Percentiles rank a stretch among this genome's conserved stretches.
Evolutionary conservation across 208 protist genomes (phyloP).

Genomic region (Wallacemonas sp.): DNA sequence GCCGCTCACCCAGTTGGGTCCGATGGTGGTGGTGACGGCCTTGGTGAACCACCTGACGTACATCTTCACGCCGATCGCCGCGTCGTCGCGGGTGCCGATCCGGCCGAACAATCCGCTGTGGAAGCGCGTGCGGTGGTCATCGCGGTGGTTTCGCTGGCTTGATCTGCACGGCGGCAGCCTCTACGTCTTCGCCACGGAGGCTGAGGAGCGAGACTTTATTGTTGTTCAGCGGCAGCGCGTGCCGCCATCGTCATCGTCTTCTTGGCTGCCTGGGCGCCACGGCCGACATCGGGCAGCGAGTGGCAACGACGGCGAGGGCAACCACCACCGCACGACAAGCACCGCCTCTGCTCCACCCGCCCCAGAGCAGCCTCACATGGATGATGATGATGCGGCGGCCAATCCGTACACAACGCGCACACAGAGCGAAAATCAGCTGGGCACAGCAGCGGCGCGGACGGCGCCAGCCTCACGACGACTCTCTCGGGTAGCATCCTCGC

Average conservation of each 20-base stretch:
- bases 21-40: conserved; percentile 60
- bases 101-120: conserved; percentile 60
- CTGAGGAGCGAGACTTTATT: conserved; percentile 65
- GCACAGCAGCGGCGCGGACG: too few species aligned
- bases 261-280: too few species aligned
- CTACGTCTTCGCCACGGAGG: conserved; percentile 80
- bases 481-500: too few species aligned
- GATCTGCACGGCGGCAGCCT: conserved; percentile 71
- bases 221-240: conserved; percentile 38
- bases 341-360: too few species aligned
- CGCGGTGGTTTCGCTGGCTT: conserved; percentile 82
- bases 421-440: too few species aligned
- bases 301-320: too few species aligned
- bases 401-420: too few species aligned
- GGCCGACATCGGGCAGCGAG: too few species aligned
- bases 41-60: conserved; percentile 80
- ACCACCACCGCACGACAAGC: too few species aligned
- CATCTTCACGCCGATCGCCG: conserved; percentile 64
- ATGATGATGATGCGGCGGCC: too few species aligned
- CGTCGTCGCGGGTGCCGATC: conserved; percentile 60
- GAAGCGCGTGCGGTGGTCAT: conserved; percentile 67
- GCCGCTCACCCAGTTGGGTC: conserved; percentile 61
- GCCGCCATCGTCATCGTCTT: background rate
- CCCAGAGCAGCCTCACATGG: too few species aligned
- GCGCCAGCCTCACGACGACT: too few species aligned